Percentiles rank a stretch among this genome's conserved stretches.
These are phyloP conservation scores for Euphrasia arctica DNA, from an alignment of 305 asterid genomes.

Conservation along the genomic window DNA sequence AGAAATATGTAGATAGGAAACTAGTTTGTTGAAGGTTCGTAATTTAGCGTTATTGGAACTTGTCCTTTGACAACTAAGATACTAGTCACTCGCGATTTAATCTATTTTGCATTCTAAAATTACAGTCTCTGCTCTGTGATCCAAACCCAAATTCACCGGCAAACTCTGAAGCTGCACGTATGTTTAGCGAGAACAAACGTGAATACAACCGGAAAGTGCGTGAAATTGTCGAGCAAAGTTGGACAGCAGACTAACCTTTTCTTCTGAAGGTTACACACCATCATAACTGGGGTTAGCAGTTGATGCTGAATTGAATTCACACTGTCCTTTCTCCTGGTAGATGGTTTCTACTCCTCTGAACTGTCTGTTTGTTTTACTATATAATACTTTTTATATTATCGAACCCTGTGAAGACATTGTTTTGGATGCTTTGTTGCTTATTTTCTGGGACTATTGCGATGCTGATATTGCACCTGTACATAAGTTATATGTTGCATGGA, in stretches of 20 bases:
- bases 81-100: neutral
- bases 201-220: constrained; percentile 78
- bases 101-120: constrained; percentile 10
- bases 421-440: constrained; percentile 31
- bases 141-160: constrained; percentile 85
- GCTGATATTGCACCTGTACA: constrained; percentile 32
- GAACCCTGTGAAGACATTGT: constrained; percentile 24
- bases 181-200: constrained; percentile 77
- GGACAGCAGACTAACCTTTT: constrained; percentile 66
- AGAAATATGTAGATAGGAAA: neutral
- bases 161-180: constrained; percentile 78
- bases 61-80: too few species aligned
- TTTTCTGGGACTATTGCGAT: constrained; percentile 28
- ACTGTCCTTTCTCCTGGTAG: constrained; percentile 34
- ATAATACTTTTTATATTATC: constrained; percentile 18
- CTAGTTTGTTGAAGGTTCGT: constrained; percentile 6
- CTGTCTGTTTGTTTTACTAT: constrained; percentile 24
- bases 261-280: neutral
- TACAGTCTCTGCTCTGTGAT: constrained; percentile 69
- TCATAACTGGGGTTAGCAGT: constrained; percentile 20
- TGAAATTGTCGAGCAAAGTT: constrained; percentile 78
- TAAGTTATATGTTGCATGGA: constrained; percentile 24
- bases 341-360: constrained; percentile 29
- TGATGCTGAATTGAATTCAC: constrained; percentile 27
- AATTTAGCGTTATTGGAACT: neutral